Evolutionary conservation across 1,284 basidiomycete species (phyloP).

Genomic region (Trametes polyzona): DNA sequence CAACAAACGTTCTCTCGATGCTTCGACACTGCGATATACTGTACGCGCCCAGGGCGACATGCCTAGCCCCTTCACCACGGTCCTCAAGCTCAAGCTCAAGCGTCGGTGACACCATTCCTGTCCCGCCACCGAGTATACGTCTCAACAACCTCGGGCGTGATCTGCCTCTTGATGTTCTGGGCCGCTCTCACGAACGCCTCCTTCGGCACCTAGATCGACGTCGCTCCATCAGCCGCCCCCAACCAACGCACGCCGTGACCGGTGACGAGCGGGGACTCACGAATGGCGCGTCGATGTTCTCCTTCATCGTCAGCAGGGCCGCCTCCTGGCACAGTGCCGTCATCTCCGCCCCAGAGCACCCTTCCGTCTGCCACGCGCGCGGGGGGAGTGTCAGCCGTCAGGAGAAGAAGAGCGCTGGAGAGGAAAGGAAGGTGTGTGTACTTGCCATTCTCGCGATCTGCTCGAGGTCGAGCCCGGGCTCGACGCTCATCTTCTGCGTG

Average conservation of each 20-base stretch:
- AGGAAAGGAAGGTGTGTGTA: slow-evolving; percentile 6
- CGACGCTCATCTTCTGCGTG: slow-evolving; percentile 81
- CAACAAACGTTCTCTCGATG: too few species aligned
- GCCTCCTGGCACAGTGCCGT: slow-evolving; percentile 95
- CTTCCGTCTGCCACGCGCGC: slow-evolving; percentile 78
- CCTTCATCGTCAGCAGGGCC: slow-evolving; percentile 88
- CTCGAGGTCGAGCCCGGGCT: slow-evolving; percentile 67
- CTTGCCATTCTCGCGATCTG: slow-evolving; percentile 71
- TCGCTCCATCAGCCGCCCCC: background rate
- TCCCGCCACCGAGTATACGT: slow-evolving; percentile 72
- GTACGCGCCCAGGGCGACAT: background rate
- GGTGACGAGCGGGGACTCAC: slow-evolving; percentile 49
- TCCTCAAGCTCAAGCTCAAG: slow-evolving; percentile 7
- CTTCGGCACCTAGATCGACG: slow-evolving; percentile 64
- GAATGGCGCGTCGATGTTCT: slow-evolving; percentile 75
- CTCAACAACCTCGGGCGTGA: slow-evolving; percentile 81
- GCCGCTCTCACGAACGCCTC: slow-evolving; percentile 82
- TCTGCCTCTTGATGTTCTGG: slow-evolving; percentile 74
- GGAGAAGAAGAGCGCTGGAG: background rate
- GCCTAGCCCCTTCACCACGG: background rate
- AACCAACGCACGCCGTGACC: background rate
- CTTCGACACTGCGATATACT: too few species aligned
- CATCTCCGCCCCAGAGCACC: slow-evolving; percentile 97
- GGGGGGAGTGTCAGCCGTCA: background rate
- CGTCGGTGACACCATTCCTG: slow-evolving; percentile 37